Conservation (phyloP, 2,329 filamentous ascomycete species). For the Gaeumannomyces sp. region DNA sequence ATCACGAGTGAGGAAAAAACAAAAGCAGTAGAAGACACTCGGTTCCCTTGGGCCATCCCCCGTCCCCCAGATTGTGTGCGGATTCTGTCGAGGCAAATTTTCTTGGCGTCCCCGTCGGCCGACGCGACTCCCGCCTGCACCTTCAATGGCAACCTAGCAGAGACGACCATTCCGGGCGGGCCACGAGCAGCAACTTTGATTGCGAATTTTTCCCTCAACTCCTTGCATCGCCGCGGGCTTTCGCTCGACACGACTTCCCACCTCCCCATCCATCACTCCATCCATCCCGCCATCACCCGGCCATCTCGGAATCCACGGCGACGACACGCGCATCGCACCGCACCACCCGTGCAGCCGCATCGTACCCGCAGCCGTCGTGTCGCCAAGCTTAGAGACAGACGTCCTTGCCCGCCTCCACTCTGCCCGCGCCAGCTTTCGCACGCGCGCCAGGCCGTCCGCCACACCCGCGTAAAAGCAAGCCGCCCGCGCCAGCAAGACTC, state of each 20-base stretch:
- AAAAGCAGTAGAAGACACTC: not conserved
- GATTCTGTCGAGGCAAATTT: not conserved
- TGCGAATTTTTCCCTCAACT: not conserved
- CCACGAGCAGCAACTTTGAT: conserved; percentile 1
- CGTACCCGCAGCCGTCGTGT: not conserved
- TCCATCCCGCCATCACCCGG: not conserved
- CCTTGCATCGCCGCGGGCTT: not conserved
- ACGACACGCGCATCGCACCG: not conserved
- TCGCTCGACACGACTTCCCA: not conserved
- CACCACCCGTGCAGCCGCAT: not conserved
- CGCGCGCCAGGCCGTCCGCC: not conserved
- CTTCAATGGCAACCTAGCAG: not conserved
- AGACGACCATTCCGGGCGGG: not conserved
- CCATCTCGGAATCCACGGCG: not conserved
- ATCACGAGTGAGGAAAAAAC: not conserved
- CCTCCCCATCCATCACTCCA: not conserved
- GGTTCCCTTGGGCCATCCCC: not conserved
- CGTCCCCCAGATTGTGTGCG: not conserved
- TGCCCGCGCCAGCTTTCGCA: not conserved
- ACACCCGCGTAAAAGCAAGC: conserved; percentile 5
- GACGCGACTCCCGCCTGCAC: not conserved
- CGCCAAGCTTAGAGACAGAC: not conserved
- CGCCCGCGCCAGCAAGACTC: conserved; percentile 4
- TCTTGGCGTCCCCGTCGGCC: not conserved
- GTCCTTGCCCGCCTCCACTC: not conserved